Evolutionary conservation across 2,329 filamentous ascomycete genomes (phyloP).

Genomic region (Gaeumannomyces sp.): DNA sequence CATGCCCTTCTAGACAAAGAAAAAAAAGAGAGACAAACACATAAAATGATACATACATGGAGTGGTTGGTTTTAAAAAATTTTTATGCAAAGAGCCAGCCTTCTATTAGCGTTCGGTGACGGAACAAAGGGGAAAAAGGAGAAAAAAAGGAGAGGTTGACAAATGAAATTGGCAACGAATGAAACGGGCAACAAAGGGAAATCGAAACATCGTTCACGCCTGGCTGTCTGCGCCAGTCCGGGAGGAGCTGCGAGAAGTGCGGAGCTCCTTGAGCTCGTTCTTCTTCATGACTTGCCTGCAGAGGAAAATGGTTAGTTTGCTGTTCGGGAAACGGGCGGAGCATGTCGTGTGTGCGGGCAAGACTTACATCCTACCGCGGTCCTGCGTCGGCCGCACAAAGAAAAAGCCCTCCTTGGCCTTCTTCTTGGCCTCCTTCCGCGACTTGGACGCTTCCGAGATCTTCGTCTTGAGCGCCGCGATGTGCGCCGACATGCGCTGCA

Average conservation of each 20-base stretch:
- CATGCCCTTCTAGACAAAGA: background rate
- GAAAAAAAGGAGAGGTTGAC: background rate
- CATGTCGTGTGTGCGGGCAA: no score
- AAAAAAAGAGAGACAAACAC: background rate
- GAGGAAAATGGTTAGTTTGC: background rate
- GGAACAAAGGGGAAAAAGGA: background rate
- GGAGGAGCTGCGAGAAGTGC: slow-evolving; percentile 13
- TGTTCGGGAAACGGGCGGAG: no score
- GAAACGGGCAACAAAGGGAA: slow-evolving; percentile 4
- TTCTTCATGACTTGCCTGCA: slow-evolving; percentile 16
- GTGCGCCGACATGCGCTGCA: slow-evolving; percentile 13
- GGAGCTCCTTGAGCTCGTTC: slow-evolving; percentile 11
- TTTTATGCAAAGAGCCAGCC: background rate
- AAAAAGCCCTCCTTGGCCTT: slow-evolving; percentile 15
- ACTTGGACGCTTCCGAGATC: slow-evolving; percentile 5
- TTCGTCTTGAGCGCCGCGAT: slow-evolving; percentile 14
- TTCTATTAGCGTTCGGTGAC: background rate
- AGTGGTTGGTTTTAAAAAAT: background rate
- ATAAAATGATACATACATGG: background rate
- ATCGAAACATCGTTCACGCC: slow-evolving; percentile 2
- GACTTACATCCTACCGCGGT: slow-evolving; percentile 16
- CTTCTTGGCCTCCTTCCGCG: slow-evolving; percentile 10
- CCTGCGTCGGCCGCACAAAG: slow-evolving; percentile 15
- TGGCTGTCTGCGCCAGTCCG: slow-evolving; percentile 12
- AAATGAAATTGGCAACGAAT: no score